These are phyloP conservation scores for Triticum monococcum DNA, from an alignment of 176 grass and related monocot genomes.

Conservation along the genomic window DNA sequence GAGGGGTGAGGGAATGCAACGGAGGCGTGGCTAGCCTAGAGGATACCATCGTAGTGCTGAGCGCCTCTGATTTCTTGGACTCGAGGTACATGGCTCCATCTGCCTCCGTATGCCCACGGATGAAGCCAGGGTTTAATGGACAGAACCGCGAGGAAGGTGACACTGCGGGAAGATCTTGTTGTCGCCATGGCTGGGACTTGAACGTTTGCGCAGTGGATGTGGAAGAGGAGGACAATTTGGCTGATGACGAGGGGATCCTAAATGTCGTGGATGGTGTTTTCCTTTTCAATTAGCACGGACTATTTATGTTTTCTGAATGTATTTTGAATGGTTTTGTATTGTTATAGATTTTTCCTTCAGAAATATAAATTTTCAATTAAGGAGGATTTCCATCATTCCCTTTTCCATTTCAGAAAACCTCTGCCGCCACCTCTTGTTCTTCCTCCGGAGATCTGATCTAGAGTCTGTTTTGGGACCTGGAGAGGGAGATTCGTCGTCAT, in stretches of 20 bases:
- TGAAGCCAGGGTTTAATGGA: slow-evolving; percentile 2
- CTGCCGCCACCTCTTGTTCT: no score
- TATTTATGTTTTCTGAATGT: no score
- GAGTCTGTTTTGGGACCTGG: no score
- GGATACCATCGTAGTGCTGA: slow-evolving; percentile 64
- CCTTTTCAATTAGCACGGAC: slow-evolving; percentile 13
- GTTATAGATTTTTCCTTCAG: no score
- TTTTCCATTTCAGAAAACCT: no score
- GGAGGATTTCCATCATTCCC: no score
- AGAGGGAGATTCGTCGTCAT: no score
- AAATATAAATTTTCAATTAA: no score
- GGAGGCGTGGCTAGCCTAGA: slow-evolving; percentile 41
- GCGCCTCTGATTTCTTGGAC: slow-evolving; percentile 22
- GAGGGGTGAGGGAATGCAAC: background rate
- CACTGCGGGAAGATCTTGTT: background rate
- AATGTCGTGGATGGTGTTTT: slow-evolving; percentile 49
- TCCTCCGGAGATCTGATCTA: no score
- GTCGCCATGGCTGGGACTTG: slow-evolving; percentile 49
- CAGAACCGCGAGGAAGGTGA: background rate
- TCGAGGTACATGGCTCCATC: slow-evolving; percentile 1
- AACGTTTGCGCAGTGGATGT: background rate
- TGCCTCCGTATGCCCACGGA: background rate
- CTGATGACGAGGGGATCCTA: slow-evolving; percentile 26
- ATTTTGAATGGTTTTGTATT: no score
- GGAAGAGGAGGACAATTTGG: background rate